A percentile compares a stretch with the other conserved stretches of the same genome.
Conservation (phyloP, 257 asterid genomes). For the Nicotiana tomentosiformis region DNA sequence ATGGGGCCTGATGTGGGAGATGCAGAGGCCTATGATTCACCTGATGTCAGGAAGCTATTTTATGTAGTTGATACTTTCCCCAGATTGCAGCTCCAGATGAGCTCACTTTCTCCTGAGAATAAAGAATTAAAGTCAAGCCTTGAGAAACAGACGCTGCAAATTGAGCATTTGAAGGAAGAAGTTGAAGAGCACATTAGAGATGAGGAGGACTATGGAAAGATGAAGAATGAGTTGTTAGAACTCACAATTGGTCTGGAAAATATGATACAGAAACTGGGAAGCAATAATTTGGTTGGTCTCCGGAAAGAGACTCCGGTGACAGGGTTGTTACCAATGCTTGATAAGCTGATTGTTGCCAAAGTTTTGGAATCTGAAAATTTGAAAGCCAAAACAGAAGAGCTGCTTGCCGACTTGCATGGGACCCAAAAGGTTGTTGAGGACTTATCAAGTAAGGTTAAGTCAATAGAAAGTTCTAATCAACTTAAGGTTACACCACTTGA, state of each 20-base stretch:
- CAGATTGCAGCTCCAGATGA: conserved; percentile 38
- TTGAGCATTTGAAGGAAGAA: conserved; percentile 52
- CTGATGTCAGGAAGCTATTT: conserved; percentile 53
- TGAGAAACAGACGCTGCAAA: conserved; percentile 52
- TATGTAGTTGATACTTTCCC: conserved; percentile 56
- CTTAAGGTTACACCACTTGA: conserved; percentile 37
- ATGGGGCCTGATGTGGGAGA: conserved; percentile 32
- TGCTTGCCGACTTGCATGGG: conserved; percentile 56
- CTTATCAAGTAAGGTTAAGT: conserved; percentile 63
- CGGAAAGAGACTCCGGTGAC: conserved; percentile 34
- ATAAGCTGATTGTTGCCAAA: conserved; percentile 46
- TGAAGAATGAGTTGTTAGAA: conserved; percentile 43
- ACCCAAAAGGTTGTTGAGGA: conserved; percentile 59
- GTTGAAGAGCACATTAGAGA: conserved; percentile 29
- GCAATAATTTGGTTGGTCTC: conserved; percentile 45
- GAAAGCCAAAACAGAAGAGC: conserved; percentile 62
- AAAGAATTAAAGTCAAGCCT: conserved; percentile 49
- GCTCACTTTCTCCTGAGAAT: conserved; percentile 50
- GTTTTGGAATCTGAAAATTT: conserved; percentile 56
- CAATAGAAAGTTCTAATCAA: conserved; percentile 61
- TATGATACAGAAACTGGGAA: conserved; percentile 59
- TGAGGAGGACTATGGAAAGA: conserved; percentile 35
- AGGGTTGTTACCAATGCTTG: conserved; percentile 52
- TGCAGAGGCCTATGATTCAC: conserved; percentile 31
- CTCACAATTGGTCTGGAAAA: conserved; percentile 50